A percentile compares a stretch with the other conserved stretches of the same genome.
Evolutionary conservation across 2,329 filamentous ascomycete species (phyloP).

Genomic region (Arthrobotrys pseudoclavata): DNA sequence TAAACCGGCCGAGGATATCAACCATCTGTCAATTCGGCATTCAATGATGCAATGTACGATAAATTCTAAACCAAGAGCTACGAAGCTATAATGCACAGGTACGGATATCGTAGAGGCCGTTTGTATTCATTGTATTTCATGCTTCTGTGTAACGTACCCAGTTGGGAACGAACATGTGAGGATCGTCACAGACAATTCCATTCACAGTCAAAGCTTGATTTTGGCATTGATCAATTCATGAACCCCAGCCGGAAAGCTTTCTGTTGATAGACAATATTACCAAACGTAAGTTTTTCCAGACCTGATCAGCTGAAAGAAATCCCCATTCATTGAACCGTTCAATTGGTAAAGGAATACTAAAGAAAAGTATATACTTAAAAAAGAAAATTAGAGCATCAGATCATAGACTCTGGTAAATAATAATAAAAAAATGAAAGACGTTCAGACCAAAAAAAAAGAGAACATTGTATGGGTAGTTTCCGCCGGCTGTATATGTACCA

Average conservation of each 20-base stretch:
- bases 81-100: too few relatives aligned
- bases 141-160: background rate
- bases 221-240: constrained; percentile 1
- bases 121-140: background rate
- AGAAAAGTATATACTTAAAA: constrained; percentile 17
- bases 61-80: too few relatives aligned
- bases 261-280: background rate
- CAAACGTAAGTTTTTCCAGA: background rate
- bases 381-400: constrained; percentile 22
- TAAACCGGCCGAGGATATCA: too few relatives aligned
- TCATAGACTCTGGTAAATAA: constrained; percentile 5
- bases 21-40: too few relatives aligned
- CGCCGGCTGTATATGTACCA: constrained; percentile 22
- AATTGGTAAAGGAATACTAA: constrained; percentile 16
- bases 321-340: constrained; percentile 11
- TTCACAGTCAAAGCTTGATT: constrained; percentile 4
- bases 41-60: too few relatives aligned
- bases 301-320: background rate
- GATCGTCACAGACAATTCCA: constrained; percentile 2
- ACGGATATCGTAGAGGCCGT: too few relatives aligned
- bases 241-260: background rate
- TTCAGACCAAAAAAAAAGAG: background rate
- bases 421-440: background rate
- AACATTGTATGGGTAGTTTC: constrained; percentile 18
- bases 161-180: constrained; percentile 7